A percentile compares a stretch with the other conserved stretches of the same genome.
phyloP scores from a whole-genome alignment of 495 filamentous ascomycete species.

The Podospora appendiculata region DNA sequence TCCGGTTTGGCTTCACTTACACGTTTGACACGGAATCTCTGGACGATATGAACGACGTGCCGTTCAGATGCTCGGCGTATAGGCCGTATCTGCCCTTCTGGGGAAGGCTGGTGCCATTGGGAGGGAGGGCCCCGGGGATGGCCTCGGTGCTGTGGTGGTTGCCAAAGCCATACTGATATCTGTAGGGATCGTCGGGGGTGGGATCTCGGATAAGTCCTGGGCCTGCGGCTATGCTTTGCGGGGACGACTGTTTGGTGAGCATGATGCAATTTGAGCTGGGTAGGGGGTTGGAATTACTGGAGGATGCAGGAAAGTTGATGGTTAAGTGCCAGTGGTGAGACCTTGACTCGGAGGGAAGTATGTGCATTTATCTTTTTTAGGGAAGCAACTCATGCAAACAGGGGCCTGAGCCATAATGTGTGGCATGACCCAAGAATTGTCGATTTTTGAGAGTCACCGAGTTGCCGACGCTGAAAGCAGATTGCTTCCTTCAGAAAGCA shows the following conservation, averaged over 20 bases:
- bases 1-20: slow-evolving; percentile 3
- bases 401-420: no score
- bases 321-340: no score
- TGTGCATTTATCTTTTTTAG: no score
- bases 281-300: no score
- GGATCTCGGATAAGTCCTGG: slow-evolving; percentile 1
- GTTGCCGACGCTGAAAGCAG: no score
- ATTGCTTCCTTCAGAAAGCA: no score
- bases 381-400: no score
- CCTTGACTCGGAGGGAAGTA: no score
- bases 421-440: no score
- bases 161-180: slow-evolving; percentile 20
- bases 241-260: neutral
- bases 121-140: slow-evolving; percentile 21
- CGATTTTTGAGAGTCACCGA: no score
- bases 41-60: slow-evolving; percentile 71
- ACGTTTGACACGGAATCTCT: slow-evolving; percentile 47
- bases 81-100: slow-evolving; percentile 55
- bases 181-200: slow-evolving; percentile 18
- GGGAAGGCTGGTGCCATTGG: slow-evolving; percentile 61
- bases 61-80: slow-evolving; percentile 74
- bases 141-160: slow-evolving; percentile 21
- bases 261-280: no score
- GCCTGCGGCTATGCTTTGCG: neutral
- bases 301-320: no score